phyloP scores from a whole-genome alignment of 202 grass and related monocot genomes.

The Elaeis oleifera region DNA sequence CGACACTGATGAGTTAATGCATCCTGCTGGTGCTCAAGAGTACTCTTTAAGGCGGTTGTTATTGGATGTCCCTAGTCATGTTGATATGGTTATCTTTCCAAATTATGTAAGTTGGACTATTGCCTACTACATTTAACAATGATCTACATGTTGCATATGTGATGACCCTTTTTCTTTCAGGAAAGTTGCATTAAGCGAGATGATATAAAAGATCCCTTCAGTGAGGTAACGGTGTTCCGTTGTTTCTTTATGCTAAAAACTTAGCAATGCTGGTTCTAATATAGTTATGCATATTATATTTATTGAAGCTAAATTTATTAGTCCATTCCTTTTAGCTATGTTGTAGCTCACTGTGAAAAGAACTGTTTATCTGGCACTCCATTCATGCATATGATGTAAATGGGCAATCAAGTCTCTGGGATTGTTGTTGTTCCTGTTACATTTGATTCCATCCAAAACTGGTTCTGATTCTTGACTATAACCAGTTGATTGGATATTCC shows the following conservation, averaged over 20 bases:
- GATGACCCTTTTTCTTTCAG: constrained; percentile 22
- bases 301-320: too few relatives aligned
- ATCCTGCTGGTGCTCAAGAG: constrained; percentile 64
- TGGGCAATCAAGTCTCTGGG: too few relatives aligned
- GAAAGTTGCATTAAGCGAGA: constrained; percentile 79
- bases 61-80: constrained; percentile 54
- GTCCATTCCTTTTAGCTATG: too few relatives aligned
- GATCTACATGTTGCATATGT: neutral
- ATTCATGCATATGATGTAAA: too few relatives aligned
- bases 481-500: too few relatives aligned
- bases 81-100: constrained; percentile 95
- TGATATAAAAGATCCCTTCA: constrained; percentile 90
- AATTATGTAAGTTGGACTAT: constrained; percentile 72
- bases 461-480: too few relatives aligned
- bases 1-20: constrained; percentile 86
- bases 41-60: constrained; percentile 68
- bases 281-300: too few relatives aligned
- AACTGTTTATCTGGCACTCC: too few relatives aligned
- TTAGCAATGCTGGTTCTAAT: too few relatives aligned
- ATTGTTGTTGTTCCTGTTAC: too few relatives aligned
- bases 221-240: constrained; percentile 41
- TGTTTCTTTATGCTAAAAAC: neutral
- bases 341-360: too few relatives aligned
- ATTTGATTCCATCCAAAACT: too few relatives aligned
- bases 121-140: neutral